Conservation (phyloP, 805 yeast species). For the Metschnikowia koreensis region DNA sequence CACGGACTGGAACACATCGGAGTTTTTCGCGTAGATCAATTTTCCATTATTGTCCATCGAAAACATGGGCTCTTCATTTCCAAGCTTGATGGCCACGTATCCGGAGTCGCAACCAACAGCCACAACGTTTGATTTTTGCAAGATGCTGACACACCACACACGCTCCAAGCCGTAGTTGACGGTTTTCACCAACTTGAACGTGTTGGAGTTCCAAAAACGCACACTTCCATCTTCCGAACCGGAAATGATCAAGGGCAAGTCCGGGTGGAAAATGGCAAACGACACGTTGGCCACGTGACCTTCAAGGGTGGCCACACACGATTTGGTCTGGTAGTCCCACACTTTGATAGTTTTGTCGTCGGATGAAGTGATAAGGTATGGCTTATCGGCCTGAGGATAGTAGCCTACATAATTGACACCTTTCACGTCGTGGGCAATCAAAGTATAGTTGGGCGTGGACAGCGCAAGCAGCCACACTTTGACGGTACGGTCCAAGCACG, state of each 20-base stretch:
- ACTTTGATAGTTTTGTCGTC: constrained; percentile 87
- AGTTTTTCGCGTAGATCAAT: constrained; percentile 84
- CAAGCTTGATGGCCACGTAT: constrained; percentile 79
- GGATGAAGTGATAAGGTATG: constrained; percentile 86
- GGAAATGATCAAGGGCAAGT: constrained; percentile 87
- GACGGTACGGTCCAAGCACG: constrained; percentile 93
- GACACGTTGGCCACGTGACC: constrained; percentile 95
- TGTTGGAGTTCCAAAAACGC: constrained; percentile 91
- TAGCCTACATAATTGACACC: constrained; percentile 97
- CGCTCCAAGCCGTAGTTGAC: constrained; percentile 90
- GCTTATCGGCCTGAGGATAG: constrained; percentile 96
- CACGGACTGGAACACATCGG: constrained; percentile 82
- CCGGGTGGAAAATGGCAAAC: constrained; percentile 98
- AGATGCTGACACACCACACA: constrained; percentile 89
- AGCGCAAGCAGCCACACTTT: constrained; percentile 96
- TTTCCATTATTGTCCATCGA: constrained; percentile 94
- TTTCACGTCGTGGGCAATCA: constrained; percentile 84
- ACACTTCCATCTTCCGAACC: constrained; percentile 97
- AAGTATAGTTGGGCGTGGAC: constrained; percentile 82
- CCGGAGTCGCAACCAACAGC: constrained; percentile 97
- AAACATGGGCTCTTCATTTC: constrained; percentile 90
- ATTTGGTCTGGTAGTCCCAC: constrained; percentile 97
- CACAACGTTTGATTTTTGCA: constrained; percentile 67
- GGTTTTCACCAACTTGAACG: constrained; percentile 91
- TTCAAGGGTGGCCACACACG: constrained; percentile 89